These are phyloP conservation scores for Zygosaccharomyces pseudorouxii DNA, from an alignment of 805 yeast genomes.

Conservation along the genomic window DNA sequence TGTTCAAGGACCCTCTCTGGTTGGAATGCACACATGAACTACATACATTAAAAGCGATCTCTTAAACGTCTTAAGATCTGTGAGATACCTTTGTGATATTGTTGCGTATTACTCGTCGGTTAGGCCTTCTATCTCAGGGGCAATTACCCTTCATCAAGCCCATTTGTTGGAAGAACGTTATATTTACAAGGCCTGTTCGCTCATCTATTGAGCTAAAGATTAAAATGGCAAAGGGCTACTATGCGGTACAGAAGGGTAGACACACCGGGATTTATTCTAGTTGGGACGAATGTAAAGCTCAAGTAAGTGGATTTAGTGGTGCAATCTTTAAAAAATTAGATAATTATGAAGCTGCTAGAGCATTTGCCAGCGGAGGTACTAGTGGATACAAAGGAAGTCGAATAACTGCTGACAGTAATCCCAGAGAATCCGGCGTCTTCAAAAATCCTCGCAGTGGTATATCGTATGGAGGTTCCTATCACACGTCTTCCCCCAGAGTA, in stretches of 20 bases:
- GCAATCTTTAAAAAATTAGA: slow-evolving; percentile 56
- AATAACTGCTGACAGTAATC: neutral
- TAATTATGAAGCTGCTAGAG: slow-evolving; percentile 45
- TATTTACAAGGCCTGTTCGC: neutral
- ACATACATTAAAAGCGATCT: too few species aligned
- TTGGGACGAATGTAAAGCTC: slow-evolving; percentile 55
- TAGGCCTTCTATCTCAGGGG: neutral
- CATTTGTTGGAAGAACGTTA: neutral
- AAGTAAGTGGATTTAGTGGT: slow-evolving; percentile 52
- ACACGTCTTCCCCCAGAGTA: neutral
- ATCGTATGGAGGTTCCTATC: neutral
- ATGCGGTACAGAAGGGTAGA: slow-evolving; percentile 55
- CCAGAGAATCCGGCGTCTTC: neutral
- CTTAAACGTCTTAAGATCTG: too few species aligned
- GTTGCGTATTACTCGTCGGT: neutral
- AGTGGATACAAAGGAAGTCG: neutral
- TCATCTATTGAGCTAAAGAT: neutral
- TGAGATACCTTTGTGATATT: too few species aligned
- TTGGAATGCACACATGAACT: too few species aligned
- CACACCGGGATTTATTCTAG: slow-evolving; percentile 49
- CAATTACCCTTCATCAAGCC: neutral
- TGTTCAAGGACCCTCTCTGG: too few species aligned
- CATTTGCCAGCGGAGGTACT: slow-evolving; percentile 28
- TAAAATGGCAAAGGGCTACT: slow-evolving; percentile 33
- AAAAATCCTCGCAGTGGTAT: slow-evolving; percentile 4